Percentiles rank a stretch among this genome's conserved stretches.
Evolutionary conservation across 2,329 filamentous ascomycete species (phyloP).

Genomic region (Tetracladium maxilliforme): DNA sequence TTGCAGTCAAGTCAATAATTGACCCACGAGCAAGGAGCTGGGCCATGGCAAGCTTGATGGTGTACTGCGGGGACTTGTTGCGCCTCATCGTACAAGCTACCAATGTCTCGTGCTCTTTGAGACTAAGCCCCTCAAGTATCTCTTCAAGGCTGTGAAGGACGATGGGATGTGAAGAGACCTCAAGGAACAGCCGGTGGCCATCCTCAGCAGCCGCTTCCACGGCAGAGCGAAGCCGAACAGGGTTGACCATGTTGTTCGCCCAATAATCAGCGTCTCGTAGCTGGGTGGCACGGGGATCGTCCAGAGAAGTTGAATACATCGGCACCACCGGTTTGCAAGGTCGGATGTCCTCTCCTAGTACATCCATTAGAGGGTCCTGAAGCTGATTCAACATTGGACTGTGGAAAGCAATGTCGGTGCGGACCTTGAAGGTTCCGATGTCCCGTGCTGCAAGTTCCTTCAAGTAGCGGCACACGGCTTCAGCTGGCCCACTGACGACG

Average conservation of each 20-base stretch:
- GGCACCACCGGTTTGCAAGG: constrained; percentile 10
- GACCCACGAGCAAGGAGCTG: constrained; percentile 15
- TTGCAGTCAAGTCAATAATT: constrained; percentile 12
- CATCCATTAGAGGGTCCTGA: constrained; percentile 11
- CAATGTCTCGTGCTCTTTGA: no score
- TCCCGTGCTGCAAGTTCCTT: constrained; percentile 10
- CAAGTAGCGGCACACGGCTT: no score
- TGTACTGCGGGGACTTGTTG: constrained; percentile 16
- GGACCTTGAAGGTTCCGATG: constrained; percentile 17
- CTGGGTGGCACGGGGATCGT: constrained; percentile 10
- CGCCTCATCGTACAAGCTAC: constrained; percentile 15
- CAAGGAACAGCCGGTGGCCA: constrained; percentile 21
- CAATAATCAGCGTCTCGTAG: constrained; percentile 18
- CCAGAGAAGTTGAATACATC: constrained; percentile 19
- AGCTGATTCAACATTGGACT: constrained; percentile 18
- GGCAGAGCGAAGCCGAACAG: constrained; percentile 19
- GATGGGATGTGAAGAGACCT: constrained; percentile 25
- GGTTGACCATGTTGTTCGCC: constrained; percentile 21
- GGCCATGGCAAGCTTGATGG: constrained; percentile 11
- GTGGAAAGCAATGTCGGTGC: constrained; percentile 25
- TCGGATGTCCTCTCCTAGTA: constrained; percentile 9
- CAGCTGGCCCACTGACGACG: constrained; percentile 15
- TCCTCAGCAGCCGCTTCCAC: constrained; percentile 19
- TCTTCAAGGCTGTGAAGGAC: constrained; percentile 24
- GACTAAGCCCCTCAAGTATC: constrained; percentile 18